A percentile compares a stretch with the other conserved stretches of the same genome.
Conservation (phyloP, 2,329 filamentous ascomycete species). For the Ascochyta clinopodiicola region DNA sequence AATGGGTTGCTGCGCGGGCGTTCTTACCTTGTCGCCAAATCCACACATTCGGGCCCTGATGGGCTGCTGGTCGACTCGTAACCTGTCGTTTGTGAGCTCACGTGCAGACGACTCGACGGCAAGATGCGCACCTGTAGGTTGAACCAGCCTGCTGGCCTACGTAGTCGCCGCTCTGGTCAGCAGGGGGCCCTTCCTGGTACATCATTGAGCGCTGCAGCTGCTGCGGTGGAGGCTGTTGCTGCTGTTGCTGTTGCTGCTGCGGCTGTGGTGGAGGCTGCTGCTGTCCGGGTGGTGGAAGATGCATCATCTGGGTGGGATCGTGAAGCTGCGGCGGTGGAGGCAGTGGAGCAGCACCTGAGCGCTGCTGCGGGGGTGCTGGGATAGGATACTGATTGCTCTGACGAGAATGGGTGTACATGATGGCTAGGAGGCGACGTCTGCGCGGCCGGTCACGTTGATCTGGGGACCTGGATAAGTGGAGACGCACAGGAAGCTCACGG, state of each 20-base stretch:
- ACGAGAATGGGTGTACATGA: constrained; percentile 33
- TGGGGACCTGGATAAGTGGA: background rate
- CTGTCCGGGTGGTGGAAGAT: constrained; percentile 15
- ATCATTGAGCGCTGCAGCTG: constrained; percentile 6
- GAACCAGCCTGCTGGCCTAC: constrained; percentile 21
- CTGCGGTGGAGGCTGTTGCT: constrained; percentile 7
- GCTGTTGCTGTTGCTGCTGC: background rate
- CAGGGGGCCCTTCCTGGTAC: constrained; percentile 6
- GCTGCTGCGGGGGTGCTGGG: constrained; percentile 21
- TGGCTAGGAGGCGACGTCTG: constrained; percentile 11
- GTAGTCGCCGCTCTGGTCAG: constrained; percentile 10
- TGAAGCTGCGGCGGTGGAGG: constrained; percentile 23
- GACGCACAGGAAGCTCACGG: background rate
- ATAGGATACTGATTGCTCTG: constrained; percentile 30
- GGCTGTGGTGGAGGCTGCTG: constrained; percentile 12
- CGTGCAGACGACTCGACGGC: constrained; percentile 30
- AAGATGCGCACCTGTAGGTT: constrained; percentile 18
- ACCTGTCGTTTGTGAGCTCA: constrained; percentile 51
- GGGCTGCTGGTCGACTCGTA: constrained; percentile 88
- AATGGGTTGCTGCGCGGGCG: constrained; percentile 22
- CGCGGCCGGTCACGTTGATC: constrained; percentile 4
- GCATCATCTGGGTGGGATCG: constrained; percentile 23
- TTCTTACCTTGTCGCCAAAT: constrained; percentile 89
- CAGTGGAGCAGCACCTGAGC: constrained; percentile 21
- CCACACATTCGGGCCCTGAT: constrained; percentile 96